phyloP scores from a whole-genome alignment of 163 green algal genomes.

The Scenedesmus sp. region DNA sequence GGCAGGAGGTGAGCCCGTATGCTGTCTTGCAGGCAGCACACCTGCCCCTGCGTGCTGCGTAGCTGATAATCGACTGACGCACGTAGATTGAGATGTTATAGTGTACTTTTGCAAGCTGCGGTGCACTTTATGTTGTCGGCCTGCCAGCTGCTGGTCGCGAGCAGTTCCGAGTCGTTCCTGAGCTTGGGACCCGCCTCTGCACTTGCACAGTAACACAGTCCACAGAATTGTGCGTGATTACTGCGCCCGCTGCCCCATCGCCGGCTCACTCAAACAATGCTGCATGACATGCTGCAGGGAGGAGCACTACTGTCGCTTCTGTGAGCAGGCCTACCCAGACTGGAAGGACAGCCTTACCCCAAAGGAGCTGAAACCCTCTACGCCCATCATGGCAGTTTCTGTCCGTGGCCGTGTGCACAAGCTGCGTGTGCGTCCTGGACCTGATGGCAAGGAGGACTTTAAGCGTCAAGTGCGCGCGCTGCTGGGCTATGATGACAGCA shows the following conservation, averaged over 20 bases:
- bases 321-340: slow-evolving; percentile 43
- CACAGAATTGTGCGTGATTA: background rate
- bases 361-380: background rate
- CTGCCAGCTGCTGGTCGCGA: background rate
- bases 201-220: background rate
- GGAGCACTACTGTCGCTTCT: slow-evolving; percentile 51
- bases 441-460: slow-evolving; percentile 54
- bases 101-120: background rate
- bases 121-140: background rate
- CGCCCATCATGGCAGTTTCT: slow-evolving; percentile 35
- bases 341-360: slow-evolving; percentile 35
- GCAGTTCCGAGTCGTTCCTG: background rate
- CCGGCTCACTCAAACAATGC: background rate
- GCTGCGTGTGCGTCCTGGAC: slow-evolving; percentile 42
- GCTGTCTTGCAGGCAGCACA: background rate
- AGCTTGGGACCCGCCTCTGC: background rate
- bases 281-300: slow-evolving; percentile 22
- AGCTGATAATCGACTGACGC: too few species aligned
- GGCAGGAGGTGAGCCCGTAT: slow-evolving; percentile 22
- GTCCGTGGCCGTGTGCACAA: slow-evolving; percentile 52
- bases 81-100: background rate
- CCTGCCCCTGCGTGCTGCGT: background rate
- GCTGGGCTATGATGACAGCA: slow-evolving; percentile 44
- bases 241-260: background rate
- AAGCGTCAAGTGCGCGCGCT: slow-evolving; percentile 46